These are phyloP conservation scores for Diplosphaera chodatii DNA, from an alignment of 139 green algal genomes.

Conservation along the genomic window DNA sequence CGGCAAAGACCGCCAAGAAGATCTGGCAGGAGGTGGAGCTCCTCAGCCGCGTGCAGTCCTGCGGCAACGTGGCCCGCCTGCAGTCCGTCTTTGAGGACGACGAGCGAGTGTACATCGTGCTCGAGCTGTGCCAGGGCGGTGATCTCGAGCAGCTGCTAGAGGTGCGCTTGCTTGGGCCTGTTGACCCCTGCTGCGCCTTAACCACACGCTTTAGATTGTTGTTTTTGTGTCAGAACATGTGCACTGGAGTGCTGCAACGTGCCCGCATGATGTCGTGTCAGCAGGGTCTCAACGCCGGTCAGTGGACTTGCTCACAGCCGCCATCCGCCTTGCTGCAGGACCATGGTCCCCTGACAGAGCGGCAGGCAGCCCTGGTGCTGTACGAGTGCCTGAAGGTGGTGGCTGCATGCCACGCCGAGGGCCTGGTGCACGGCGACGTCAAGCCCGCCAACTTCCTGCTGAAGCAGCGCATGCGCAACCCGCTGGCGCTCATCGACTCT, in stretches of 20 bases:
- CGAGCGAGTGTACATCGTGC: slow-evolving; percentile 37
- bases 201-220: too few relatives aligned
- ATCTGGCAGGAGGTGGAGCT: slow-evolving; percentile 20
- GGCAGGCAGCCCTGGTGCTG: slow-evolving; percentile 33
- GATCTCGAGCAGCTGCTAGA: slow-evolving; percentile 33
- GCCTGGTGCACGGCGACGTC: slow-evolving; percentile 49
- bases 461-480: slow-evolving; percentile 7
- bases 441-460: slow-evolving; percentile 68
- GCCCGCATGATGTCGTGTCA: too few relatives aligned
- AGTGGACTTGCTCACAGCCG: too few relatives aligned
- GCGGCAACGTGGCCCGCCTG: slow-evolving; percentile 22
- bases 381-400: slow-evolving; percentile 45
- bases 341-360: slow-evolving; percentile 31
- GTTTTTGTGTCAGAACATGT: too few relatives aligned
- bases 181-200: slow-evolving; percentile 1
- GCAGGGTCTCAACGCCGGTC: too few relatives aligned
- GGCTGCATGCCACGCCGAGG: slow-evolving; percentile 37
- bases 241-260: too few relatives aligned
- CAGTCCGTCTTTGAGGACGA: slow-evolving; percentile 42
- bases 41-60: slow-evolving; percentile 16
- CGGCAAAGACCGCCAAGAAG: slow-evolving; percentile 3
- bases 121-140: slow-evolving; percentile 37
- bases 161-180: too few relatives aligned
- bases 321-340: slow-evolving; percentile 1
- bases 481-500: slow-evolving; percentile 7